A percentile compares a stretch with the other conserved stretches of the same genome.
Conservation (phyloP, 495 filamentous ascomycete species). For the Aspergillus homomorphus region DNA sequence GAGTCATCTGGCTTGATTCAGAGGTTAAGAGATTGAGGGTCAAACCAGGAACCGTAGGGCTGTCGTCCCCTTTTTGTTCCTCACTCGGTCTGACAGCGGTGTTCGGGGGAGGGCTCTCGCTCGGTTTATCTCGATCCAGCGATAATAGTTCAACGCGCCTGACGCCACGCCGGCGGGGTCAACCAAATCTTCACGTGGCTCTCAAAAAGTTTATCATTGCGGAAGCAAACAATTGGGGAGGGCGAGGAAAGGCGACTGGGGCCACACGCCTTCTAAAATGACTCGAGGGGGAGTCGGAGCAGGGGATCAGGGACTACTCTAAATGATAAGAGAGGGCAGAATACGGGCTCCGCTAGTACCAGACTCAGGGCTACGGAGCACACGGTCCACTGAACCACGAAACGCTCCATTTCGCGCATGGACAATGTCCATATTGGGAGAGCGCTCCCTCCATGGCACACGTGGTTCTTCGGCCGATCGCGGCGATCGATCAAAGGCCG, state of each 20-base stretch:
- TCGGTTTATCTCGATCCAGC: not conserved
- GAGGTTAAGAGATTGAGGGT: not conserved
- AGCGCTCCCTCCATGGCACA: not conserved
- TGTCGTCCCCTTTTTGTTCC: not conserved
- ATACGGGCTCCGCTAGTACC: not conserved
- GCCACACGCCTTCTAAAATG: not conserved
- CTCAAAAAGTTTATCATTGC: not conserved
- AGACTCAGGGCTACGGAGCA: not conserved
- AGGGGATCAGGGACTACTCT: too few species aligned
- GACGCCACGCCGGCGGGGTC: constrained; percentile 3
- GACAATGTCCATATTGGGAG: not conserved
- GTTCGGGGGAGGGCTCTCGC: not conserved
- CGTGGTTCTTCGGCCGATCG: constrained; percentile 5
- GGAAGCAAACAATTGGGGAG: not conserved
- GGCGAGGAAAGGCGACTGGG: not conserved
- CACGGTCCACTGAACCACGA: not conserved
- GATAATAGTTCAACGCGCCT: not conserved
- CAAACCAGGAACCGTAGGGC: not conserved
- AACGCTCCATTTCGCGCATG: constrained; percentile 1
- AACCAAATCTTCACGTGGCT: not conserved
- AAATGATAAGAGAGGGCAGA: not conserved
- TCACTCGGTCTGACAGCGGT: not conserved
- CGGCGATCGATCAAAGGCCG: not conserved
- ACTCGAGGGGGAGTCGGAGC: not conserved
- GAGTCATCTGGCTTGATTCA: not conserved